Conservation (phyloP, 78 protist genomes). For the Dictyostelium brefeldianum region DNA sequence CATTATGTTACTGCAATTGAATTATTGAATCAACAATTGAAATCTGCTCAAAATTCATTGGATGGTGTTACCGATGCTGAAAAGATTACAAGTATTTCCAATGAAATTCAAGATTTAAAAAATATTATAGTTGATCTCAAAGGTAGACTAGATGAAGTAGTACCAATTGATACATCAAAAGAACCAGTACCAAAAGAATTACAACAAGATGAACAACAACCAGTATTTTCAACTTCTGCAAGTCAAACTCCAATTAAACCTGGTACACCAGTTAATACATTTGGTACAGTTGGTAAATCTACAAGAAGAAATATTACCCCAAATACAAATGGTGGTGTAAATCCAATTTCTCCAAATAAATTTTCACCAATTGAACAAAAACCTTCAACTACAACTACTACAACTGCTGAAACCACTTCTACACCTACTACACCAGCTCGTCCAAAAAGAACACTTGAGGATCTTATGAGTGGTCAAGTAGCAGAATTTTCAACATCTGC, state of each 20-base stretch:
- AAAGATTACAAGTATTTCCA: background rate
- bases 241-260: background rate
- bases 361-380: background rate
- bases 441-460: constrained; percentile 56
- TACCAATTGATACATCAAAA: constrained; percentile 66
- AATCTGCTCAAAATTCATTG: background rate
- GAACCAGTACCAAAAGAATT: constrained; percentile 72
- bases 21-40: background rate
- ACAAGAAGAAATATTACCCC: background rate
- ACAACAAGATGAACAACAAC: constrained; percentile 19
- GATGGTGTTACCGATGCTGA: background rate
- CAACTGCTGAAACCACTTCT: background rate
- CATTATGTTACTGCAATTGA: constrained; percentile 29
- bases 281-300: constrained; percentile 58
- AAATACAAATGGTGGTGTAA: background rate
- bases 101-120: constrained; percentile 60
- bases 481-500: background rate
- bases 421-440: background rate
- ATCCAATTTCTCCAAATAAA: background rate
- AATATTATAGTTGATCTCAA: constrained; percentile 23
- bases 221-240: constrained; percentile 9
- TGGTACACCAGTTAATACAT: constrained; percentile 24
- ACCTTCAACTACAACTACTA: background rate
- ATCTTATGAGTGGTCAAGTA: constrained; percentile 47
- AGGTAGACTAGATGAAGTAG: constrained; percentile 37